Conservation (phyloP, 345 rosid genomes). For the Populus nigra region DNA sequence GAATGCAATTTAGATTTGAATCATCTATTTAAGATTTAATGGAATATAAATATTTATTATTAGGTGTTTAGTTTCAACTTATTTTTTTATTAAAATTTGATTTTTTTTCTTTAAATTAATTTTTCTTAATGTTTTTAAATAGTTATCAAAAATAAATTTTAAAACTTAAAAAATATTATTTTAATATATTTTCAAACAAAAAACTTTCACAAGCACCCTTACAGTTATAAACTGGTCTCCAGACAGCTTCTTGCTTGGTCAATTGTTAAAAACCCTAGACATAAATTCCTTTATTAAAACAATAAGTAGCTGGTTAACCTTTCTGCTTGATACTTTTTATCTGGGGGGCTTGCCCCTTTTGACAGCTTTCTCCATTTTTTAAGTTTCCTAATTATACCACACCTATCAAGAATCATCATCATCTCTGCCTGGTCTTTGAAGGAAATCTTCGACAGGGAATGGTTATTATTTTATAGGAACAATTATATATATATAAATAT, state of each 20-base stretch:
- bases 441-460: constrained; percentile 31
- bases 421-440: constrained; percentile 20
- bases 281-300: background rate
- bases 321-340: background rate
- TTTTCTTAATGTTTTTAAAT: no score
- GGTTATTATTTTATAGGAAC: constrained; percentile 20
- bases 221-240: no score
- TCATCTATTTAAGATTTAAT: no score
- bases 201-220: fast-evolving
- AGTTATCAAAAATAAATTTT: no score
- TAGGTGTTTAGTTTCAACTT: no score
- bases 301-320: background rate
- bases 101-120: no score
- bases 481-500: background rate
- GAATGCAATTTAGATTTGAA: no score
- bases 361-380: background rate
- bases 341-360: background rate
- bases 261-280: background rate
- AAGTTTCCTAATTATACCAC: constrained; percentile 6
- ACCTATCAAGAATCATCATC: constrained; percentile 18
- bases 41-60: background rate
- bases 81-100: no score
- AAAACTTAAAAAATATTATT: no score
- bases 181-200: no score
- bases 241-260: no score